Percentiles rank a stretch among this genome's conserved stretches.
Evolutionary conservation across 805 yeast genomes (phyloP).

Genomic region (Trichomonascus vanleenenianus): DNA sequence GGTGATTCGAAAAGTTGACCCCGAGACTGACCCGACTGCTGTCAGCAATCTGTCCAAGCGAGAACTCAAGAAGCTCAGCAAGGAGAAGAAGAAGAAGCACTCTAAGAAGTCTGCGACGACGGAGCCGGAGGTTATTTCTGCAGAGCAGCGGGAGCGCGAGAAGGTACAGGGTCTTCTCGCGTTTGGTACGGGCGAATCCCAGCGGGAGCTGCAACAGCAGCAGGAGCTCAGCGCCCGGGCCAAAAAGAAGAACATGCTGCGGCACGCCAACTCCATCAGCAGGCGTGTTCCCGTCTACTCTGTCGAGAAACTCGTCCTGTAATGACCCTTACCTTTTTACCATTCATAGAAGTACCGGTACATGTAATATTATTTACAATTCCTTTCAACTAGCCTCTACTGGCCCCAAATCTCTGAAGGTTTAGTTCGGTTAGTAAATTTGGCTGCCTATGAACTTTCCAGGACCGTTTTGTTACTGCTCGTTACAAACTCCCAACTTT

Average conservation of each 20-base stretch:
- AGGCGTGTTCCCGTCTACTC: constrained; percentile 25
- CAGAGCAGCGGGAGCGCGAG: constrained; percentile 11
- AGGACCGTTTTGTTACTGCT: too few relatives aligned
- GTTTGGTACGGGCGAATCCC: constrained; percentile 7
- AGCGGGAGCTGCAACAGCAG: neutral
- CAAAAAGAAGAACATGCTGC: constrained; percentile 7
- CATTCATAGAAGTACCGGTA: too few relatives aligned
- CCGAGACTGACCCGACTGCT: constrained; percentile 12
- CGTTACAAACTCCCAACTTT: too few relatives aligned
- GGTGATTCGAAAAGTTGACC: constrained; percentile 19
- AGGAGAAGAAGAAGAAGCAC: constrained; percentile 10
- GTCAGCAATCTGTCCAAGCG: constrained; percentile 12
- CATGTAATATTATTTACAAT: too few relatives aligned
- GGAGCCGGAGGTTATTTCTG: constrained; percentile 12
- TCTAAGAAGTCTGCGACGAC: constrained; percentile 1
- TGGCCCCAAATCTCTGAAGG: too few relatives aligned
- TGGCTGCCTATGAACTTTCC: too few relatives aligned
- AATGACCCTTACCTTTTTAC: neutral
- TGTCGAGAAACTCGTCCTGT: constrained; percentile 25
- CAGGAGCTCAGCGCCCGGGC: neutral
- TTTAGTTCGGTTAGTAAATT: too few relatives aligned
- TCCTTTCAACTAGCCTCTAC: too few relatives aligned
- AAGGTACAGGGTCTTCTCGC: constrained; percentile 10
- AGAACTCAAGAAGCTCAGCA: constrained; percentile 20
- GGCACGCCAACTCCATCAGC: constrained; percentile 15